Conservation (phyloP, 148 eudicot species). For the Chenopodium quinoa region DNA sequence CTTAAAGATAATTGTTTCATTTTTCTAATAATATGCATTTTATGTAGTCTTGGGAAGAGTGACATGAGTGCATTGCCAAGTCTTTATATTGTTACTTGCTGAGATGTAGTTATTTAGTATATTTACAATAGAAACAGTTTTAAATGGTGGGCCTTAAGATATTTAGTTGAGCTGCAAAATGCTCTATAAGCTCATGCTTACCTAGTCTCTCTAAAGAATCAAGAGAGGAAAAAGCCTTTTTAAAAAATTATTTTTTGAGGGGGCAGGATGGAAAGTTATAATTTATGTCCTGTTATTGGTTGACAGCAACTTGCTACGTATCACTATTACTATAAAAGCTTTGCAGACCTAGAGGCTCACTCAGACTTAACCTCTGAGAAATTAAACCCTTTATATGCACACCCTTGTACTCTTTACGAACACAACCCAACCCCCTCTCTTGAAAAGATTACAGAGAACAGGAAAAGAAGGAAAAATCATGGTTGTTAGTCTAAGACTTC, state of each 20-base stretch:
- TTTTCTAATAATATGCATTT: background rate
- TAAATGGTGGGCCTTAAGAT: background rate
- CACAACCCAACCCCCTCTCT: background rate
- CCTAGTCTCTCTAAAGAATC: background rate
- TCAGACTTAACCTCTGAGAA: constrained; percentile 6
- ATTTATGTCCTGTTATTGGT: constrained; percentile 26
- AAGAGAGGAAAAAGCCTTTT: background rate
- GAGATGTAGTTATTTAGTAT: too few species aligned
- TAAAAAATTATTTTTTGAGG: background rate
- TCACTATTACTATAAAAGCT: constrained; percentile 29
- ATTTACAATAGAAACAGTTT: background rate
- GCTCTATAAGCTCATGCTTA: constrained; percentile 1
- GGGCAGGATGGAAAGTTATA: background rate
- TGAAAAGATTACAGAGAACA: constrained; percentile 1
- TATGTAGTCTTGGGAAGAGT: constrained; percentile 14
- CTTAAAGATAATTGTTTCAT: background rate
- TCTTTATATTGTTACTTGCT: background rate
- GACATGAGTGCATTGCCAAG: background rate
- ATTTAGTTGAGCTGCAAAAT: constrained; percentile 1
- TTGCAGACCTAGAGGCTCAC: background rate
- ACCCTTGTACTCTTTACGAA: constrained; percentile 2
- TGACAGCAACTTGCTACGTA: constrained; percentile 22
- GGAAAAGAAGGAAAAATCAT: background rate
- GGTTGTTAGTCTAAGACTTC: constrained; percentile 30
- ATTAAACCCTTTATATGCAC: constrained; percentile 7